Conservation (phyloP, 164 flowering plant genomes). For the Hamamelis virginiana region DNA sequence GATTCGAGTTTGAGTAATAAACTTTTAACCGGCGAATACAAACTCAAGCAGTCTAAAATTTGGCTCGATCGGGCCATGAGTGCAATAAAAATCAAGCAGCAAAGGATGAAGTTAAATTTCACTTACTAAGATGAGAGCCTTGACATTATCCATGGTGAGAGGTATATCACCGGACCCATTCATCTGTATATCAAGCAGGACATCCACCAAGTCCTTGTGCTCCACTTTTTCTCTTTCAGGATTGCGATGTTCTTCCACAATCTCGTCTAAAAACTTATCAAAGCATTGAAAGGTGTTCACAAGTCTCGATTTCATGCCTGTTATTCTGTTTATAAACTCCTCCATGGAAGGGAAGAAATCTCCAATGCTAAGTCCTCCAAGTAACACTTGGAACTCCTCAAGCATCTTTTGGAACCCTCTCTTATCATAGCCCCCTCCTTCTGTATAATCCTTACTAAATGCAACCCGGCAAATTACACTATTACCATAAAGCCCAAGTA, state of each 20-base stretch:
- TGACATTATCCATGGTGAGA: slow-evolving; percentile 50
- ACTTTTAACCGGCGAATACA: no score
- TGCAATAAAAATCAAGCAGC: no score
- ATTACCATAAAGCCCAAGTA: slow-evolving; percentile 36
- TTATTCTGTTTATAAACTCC: slow-evolving; percentile 13
- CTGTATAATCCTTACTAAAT: slow-evolving; percentile 43
- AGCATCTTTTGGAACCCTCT: slow-evolving; percentile 50
- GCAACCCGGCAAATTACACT: slow-evolving; percentile 45
- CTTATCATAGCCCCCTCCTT: slow-evolving; percentile 45
- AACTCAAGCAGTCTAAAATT: no score
- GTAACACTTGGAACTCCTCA: slow-evolving; percentile 44
- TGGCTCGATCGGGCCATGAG: no score
- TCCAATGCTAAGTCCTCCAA: slow-evolving; percentile 54
- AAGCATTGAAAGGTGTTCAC: slow-evolving; percentile 26
- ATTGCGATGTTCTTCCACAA: slow-evolving; percentile 46
- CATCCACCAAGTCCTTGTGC: slow-evolving; percentile 53
- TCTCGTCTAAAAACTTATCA: slow-evolving; percentile 40
- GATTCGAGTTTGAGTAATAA: no score
- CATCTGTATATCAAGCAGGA: slow-evolving; percentile 45
- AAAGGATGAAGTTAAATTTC: neutral
- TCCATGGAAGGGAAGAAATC: slow-evolving; percentile 66
- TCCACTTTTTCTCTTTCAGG: slow-evolving; percentile 15
- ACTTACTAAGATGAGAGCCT: slow-evolving; percentile 56
- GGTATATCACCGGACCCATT: slow-evolving; percentile 26
- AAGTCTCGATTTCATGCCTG: slow-evolving; percentile 28